Evolutionary conservation across 1,284 basidiomycete genomes (phyloP), one percentile per base, ranked within the genome.

Genomic region (Ceratobasidium sp.): DNA sequence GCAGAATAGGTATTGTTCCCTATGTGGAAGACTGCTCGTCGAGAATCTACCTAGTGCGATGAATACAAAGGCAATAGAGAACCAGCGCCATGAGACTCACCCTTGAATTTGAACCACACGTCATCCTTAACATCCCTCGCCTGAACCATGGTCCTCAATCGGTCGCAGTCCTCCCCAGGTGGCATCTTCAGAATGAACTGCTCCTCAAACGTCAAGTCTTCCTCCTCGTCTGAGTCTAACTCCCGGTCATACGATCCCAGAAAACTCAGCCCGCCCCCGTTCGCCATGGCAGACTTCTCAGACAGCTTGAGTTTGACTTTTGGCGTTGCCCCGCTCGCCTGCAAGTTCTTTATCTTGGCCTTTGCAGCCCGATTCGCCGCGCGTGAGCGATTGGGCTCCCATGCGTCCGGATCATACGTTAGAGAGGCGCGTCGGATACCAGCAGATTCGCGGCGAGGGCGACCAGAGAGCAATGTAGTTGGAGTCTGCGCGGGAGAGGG

Each of bases 31-130:
- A 93, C 87, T 2, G 95, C 98, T 79, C 98, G 85, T 62, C 98
- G 89, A 66, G 97, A 95, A 82, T 99, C 97, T 97, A 66, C 27
- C 17, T 19, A 48, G 19, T 36, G 27, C 31, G 5, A 51, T 62
- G 47, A 64, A 36, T 36, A 33, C n/a, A 48, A 9, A 27, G 29
- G 41, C n/a, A 29, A 57, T 14, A 47, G 67, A 19, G 54, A 15
- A 15, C 1, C 11, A 31, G 24, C 17, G 15, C 27, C 24, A 45
- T 24, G 41, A 15, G 31, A 79, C 86, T 75, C 78, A 94, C 95
- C 96, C 84, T 99, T 96, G 83, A 99, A 99, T 84, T 98, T 99
- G 88, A 99, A 97, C 93, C 95, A 98, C 11, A 99, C 90, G 79
- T 98, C 96, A 78, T 93, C 89, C 11, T 88, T 85, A 36, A 95